phyloP scores from a whole-genome alignment of 208 protist species.

The Acanthamoeba triangularis region DNA sequence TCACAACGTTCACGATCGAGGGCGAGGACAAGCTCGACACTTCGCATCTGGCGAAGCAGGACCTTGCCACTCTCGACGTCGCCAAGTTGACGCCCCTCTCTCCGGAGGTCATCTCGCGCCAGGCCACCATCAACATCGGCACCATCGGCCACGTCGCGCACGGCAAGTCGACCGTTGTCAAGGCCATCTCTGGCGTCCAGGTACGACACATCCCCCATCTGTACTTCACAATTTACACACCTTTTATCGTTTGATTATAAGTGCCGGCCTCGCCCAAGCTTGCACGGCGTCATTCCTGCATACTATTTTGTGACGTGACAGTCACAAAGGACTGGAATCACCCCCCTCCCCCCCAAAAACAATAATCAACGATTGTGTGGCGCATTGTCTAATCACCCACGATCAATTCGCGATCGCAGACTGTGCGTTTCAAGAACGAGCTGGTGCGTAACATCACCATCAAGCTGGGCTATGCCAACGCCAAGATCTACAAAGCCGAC shows the following conservation, averaged over 20 bases:
- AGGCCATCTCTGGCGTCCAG: slow-evolving; percentile 98
- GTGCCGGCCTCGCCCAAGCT: no score
- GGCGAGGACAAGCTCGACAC: slow-evolving; percentile 62
- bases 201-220: slow-evolving; percentile 62
- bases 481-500: slow-evolving; percentile 97
- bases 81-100: slow-evolving; percentile 95
- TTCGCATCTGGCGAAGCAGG: slow-evolving; percentile 62
- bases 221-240: slow-evolving; percentile 14
- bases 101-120: slow-evolving; percentile 98
- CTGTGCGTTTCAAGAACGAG: slow-evolving; percentile 98
- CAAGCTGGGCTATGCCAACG: slow-evolving; percentile 99
- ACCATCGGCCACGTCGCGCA: slow-evolving; percentile 99
- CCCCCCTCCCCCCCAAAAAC: no score
- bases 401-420: neutral
- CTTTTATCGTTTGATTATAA: neutral
- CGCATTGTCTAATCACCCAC: neutral
- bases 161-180: slow-evolving; percentile 99
- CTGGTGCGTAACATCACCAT: slow-evolving; percentile 99
- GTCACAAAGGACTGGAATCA: neutral
- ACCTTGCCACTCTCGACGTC: slow-evolving; percentile 83
- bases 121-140: slow-evolving; percentile 99
- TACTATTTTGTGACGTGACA: neutral
- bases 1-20: slow-evolving; percentile 68
- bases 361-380: neutral
- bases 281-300: no score